Conservation (phyloP, 2,329 filamentous ascomycete species). For the Penicillium sp. region DNA sequence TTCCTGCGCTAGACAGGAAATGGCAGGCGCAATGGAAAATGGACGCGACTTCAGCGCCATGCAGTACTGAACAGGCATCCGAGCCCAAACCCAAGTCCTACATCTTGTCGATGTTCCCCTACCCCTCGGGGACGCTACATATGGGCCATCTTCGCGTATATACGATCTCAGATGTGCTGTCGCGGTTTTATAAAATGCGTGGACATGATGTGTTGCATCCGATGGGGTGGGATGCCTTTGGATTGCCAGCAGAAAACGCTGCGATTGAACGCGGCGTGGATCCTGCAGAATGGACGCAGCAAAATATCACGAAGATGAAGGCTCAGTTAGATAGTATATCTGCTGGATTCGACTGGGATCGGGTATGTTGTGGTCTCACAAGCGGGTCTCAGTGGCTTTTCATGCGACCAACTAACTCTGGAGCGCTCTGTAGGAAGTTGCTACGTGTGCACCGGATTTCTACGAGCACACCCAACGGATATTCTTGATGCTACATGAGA, state of each 20-base stretch:
- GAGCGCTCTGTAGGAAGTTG: constrained; percentile 63
- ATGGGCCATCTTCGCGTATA: constrained; percentile 87
- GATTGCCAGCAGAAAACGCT: constrained; percentile 86
- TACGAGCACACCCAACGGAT: constrained; percentile 88
- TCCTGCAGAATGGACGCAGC: constrained; percentile 74
- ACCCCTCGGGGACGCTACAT: constrained; percentile 83
- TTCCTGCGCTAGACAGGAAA: constrained; percentile 52
- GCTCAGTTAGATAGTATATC: constrained; percentile 76
- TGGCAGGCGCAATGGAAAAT: constrained; percentile 54
- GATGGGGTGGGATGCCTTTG: constrained; percentile 96
- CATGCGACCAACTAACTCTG: not conserved
- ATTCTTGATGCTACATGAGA: constrained; percentile 73
- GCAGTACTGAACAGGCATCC: not conserved
- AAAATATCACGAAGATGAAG: constrained; percentile 84
- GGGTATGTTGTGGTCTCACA: constrained; percentile 54
- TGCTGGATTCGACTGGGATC: constrained; percentile 77
- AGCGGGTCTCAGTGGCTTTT: no score
- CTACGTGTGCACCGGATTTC: constrained; percentile 79
- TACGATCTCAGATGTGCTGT: constrained; percentile 82
- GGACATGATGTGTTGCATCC: constrained; percentile 76
- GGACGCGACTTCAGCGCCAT: constrained; percentile 11
- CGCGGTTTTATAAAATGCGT: constrained; percentile 72
- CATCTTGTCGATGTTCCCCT: constrained; percentile 89
- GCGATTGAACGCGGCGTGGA: constrained; percentile 79
- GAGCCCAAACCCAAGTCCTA: constrained; percentile 54